Evolutionary conservation across 805 yeast species (phyloP).

Genomic region (Hanseniaspora mollemarum): DNA sequence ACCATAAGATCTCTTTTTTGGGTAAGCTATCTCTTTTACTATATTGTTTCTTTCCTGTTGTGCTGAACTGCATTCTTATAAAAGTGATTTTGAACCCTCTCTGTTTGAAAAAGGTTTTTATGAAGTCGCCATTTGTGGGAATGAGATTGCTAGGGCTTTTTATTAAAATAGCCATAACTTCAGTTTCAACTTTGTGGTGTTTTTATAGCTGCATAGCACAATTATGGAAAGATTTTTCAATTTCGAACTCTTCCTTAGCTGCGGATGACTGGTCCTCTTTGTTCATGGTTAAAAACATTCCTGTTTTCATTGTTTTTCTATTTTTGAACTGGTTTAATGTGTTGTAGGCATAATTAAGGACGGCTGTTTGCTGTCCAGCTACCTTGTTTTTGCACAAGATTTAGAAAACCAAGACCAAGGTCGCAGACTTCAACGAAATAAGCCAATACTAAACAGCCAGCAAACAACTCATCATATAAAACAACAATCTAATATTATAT

Average conservation of each 20-base stretch:
- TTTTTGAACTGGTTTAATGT: conserved; percentile 15
- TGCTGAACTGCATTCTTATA: conserved; percentile 23
- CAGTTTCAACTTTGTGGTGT: conserved; percentile 9
- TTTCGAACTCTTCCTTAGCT: not conserved
- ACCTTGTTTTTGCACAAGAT: too few species aligned
- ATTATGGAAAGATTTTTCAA: not conserved
- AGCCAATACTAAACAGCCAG: too few species aligned
- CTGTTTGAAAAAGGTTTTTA: conserved; percentile 17
- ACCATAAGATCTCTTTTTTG: conserved; percentile 21
- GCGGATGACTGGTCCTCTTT: not conserved
- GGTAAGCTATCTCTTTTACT: conserved; percentile 28
- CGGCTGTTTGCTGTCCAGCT: too few species aligned
- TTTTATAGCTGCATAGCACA: conserved; percentile 10
- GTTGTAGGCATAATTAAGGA: not conserved
- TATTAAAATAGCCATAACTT: not conserved
- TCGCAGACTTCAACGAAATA: too few species aligned
- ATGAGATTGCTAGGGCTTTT: conserved; percentile 8
- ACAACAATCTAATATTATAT: too few species aligned
- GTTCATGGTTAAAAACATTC: conserved; percentile 3
- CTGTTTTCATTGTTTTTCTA: conserved; percentile 3
- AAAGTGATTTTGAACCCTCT: conserved; percentile 25
- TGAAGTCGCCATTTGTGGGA: not conserved
- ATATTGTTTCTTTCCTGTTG: conserved; percentile 29
- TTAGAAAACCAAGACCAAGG: too few species aligned
- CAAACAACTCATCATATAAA: too few species aligned